A percentile compares a stretch with the other conserved stretches of the same genome.
Conservation (phyloP, 1,284 basidiomycete species). For the Apiotrichum montevideense region DNA sequence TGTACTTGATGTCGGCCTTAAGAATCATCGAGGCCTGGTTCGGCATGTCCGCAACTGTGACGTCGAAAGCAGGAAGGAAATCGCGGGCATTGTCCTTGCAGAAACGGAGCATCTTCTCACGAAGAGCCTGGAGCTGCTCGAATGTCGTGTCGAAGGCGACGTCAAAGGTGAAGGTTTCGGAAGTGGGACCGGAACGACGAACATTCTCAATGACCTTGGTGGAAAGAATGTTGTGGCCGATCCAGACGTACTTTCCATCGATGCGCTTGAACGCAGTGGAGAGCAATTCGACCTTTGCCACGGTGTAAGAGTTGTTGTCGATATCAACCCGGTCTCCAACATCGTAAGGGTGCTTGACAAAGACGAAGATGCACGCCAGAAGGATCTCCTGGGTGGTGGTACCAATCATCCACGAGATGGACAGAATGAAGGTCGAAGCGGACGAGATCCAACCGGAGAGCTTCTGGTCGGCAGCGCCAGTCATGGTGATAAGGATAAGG, state of each 20-base stretch:
- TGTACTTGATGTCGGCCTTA: conserved; percentile 74
- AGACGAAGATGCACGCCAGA: conserved; percentile 64
- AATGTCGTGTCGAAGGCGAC: conserved; percentile 74
- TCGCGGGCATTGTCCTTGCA: conserved; percentile 64
- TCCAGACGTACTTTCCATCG: conserved; percentile 55
- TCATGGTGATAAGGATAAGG: conserved; percentile 65
- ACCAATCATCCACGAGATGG: conserved; percentile 85
- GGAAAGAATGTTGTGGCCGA: conserved; percentile 60
- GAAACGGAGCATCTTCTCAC: conserved; percentile 75
- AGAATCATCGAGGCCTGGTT: conserved; percentile 74
- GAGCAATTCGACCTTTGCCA: conserved; percentile 78
- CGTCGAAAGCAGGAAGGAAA: conserved; percentile 66
- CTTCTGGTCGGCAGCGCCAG: conserved; percentile 32
- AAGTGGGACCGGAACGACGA: conserved; percentile 50
- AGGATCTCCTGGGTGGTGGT: conserved; percentile 52
- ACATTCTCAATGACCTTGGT: conserved; percentile 55
- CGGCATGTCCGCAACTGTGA: conserved; percentile 60
- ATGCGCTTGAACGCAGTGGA: conserved; percentile 56
- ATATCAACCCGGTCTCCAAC: conserved; percentile 71
- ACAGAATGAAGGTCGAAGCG: conserved; percentile 73
- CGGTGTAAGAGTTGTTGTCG: conserved; percentile 57
- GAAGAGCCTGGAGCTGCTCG: conserved; percentile 72
- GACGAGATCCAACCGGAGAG: conserved; percentile 54
- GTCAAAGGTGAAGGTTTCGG: conserved; percentile 62
- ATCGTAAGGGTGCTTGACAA: conserved; percentile 77